Base-by-base conservation (phyloP, 2,329 filamentous ascomycete genomes). In the Taxawa tesnikishii region DNA sequence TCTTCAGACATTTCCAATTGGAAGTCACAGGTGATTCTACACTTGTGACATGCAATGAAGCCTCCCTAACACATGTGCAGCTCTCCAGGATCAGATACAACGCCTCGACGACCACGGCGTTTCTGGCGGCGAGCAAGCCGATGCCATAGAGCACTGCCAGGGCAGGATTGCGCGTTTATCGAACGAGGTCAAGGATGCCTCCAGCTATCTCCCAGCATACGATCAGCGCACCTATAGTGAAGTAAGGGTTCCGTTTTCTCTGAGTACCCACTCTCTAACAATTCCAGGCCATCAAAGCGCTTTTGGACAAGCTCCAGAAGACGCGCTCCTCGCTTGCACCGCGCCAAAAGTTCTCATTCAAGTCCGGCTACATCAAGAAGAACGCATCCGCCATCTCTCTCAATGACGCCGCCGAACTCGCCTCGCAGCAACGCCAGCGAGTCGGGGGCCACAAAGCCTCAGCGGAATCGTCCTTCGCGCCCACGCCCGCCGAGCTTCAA, bases 221-320 rank as follows among this genome's bases (percentile, higher is more conserved):
- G 90, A 96, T 48, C 83, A 90, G 54, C 75, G 83, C 44, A 79
- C 80, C 15, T 96, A 94, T 50, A 73, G 78, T 26, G 76, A 87
- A 60, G 83, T 85, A 57, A 33, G 48, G 37, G n/a, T 23, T 8
- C n/a, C 19, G n/a, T n/a, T n/a, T n/a, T n/a, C n/a, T n/a, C n/a
- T n/a, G n/a, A n/a, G n/a, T n/a, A n/a, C n/a, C n/a, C n/a, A n/a
- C n/a, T n/a, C n/a, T n/a, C n/a, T n/a, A n/a, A n/a, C n/a, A n/a
- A n/a, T n/a, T 9, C 25, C 45, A 84, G 74, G 73, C 81, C 14
- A 75, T 94, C 56, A 93, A 90, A 63, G 69, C 70, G 11, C 63
- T 94, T 10, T 78, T 79, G 12, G 82, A 88, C 35, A 83, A 81
- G 47, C 66, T 94, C 15, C 77, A 81, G 45, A 70, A 77, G 37